phyloP scores from a whole-genome alignment of 1,284 basidiomycete genomes.

The Microbotryum lychnidis-dioicae region DNA sequence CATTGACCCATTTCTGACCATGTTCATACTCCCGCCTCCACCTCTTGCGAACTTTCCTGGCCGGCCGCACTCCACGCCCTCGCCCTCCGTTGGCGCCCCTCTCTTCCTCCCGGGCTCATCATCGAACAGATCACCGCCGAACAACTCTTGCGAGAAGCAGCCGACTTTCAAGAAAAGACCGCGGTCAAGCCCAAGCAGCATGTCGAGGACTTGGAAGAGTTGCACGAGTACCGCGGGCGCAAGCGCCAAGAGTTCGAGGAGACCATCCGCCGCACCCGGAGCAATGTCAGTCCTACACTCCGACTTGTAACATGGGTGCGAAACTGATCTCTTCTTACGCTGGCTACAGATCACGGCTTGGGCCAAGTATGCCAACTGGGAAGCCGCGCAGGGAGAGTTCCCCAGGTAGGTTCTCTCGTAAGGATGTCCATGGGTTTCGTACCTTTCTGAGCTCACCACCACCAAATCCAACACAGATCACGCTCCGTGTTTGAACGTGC shows the following conservation, averaged over 20 bases:
- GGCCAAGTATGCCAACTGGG: constrained; percentile 56
- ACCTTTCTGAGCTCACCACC: too few relatives aligned
- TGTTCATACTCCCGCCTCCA: not conserved
- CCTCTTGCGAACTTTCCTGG: not conserved
- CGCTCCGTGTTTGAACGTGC: constrained; percentile 95
- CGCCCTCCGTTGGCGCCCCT: not conserved
- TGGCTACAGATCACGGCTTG: constrained; percentile 45
- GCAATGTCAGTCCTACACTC: constrained; percentile 57
- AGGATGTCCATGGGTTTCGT: not conserved
- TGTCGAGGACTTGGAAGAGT: constrained; percentile 94
- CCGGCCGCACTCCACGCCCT: not conserved
- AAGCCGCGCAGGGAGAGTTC: constrained; percentile 96
- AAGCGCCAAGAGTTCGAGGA: constrained; percentile 97
- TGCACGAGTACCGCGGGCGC: constrained; percentile 87
- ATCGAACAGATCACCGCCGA: constrained; percentile 78
- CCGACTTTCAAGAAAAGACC: constrained; percentile 89
- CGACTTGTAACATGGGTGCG: not conserved
- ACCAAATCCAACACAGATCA: constrained; percentile 40
- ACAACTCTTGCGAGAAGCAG: constrained; percentile 93
- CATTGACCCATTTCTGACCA: not conserved
- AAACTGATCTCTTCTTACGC: not conserved
- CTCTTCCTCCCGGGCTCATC: not conserved
- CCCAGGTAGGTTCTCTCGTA: constrained; percentile 47
- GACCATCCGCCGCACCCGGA: constrained; percentile 78
- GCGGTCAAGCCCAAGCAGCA: constrained; percentile 87